A percentile compares a stretch with the other conserved stretches of the same genome.
Evolutionary conservation across 1,284 basidiomycete species (phyloP).

Genomic region (Pseudozyma sp.): DNA sequence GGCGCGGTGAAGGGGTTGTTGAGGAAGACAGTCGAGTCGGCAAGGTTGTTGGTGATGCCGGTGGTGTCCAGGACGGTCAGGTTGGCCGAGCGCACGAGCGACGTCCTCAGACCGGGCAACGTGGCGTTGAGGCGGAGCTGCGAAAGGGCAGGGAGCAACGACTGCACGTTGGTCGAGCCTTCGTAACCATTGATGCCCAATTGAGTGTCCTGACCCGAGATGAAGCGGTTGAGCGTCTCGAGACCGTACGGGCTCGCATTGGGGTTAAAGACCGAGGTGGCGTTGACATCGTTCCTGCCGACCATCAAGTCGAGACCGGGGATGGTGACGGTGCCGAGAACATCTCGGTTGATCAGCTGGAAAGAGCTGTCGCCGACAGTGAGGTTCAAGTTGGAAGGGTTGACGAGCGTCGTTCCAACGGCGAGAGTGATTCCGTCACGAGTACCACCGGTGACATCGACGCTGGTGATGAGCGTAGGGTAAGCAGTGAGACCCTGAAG

Average conservation of each 20-base stretch:
- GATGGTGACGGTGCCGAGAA: slow-evolving; percentile 58
- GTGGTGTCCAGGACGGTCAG: slow-evolving; percentile 77
- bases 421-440: slow-evolving; percentile 75
- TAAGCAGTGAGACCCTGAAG: slow-evolving; percentile 76
- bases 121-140: slow-evolving; percentile 75
- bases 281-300: slow-evolving; percentile 61
- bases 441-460: slow-evolving; percentile 80
- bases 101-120: slow-evolving; percentile 76
- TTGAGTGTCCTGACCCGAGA: slow-evolving; percentile 71
- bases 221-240: slow-evolving; percentile 78
- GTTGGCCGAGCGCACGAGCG: slow-evolving; percentile 75
- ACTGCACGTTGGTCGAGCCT: slow-evolving; percentile 75
- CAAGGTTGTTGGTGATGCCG: slow-evolving; percentile 76
- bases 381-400: slow-evolving; percentile 79
- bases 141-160: slow-evolving; percentile 76
- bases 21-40: slow-evolving; percentile 77
- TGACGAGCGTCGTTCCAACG: slow-evolving; percentile 75
- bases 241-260: slow-evolving; percentile 76
- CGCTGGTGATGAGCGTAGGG: slow-evolving; percentile 74
- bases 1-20: slow-evolving; percentile 78
- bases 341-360: slow-evolving; percentile 73
- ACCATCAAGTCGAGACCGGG: slow-evolving; percentile 57
- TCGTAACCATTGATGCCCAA: slow-evolving; percentile 72
- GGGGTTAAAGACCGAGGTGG: slow-evolving; percentile 71
- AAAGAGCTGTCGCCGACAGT: slow-evolving; percentile 69